A percentile compares a stretch with the other conserved stretches of the same genome.
These are phyloP conservation scores for Aquilaria yunnanensis DNA, from an alignment of 345 rosid genomes.

Conservation along the genomic window DNA sequence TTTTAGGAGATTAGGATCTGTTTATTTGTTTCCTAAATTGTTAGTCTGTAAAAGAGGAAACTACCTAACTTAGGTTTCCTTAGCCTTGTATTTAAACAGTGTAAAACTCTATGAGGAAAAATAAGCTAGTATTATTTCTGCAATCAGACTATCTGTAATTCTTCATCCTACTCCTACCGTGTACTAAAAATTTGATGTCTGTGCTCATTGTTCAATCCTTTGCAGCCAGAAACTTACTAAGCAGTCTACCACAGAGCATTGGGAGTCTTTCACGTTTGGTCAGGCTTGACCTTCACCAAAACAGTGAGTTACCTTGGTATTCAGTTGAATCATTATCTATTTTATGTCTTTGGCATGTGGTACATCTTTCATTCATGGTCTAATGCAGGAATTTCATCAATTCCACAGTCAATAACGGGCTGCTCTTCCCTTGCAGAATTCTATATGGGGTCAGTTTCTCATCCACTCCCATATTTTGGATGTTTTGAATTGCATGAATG, in stretches of 20 bases:
- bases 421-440: constrained; percentile 80
- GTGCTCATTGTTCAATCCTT: constrained; percentile 6
- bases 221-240: constrained; percentile 77
- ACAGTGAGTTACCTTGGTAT: constrained; percentile 49
- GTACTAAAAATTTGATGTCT: neutral
- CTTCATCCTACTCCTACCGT: no score
- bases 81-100: no score
- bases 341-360: constrained; percentile 2
- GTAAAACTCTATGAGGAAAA: no score
- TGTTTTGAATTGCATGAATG: no score
- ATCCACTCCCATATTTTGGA: constrained; percentile 8
- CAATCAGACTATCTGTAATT: no score
- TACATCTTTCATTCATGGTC: constrained; percentile 2
- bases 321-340: constrained; percentile 2
- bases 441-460: constrained; percentile 70
- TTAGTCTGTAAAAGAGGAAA: no score
- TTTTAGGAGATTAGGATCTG: no score
- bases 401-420: constrained; percentile 68
- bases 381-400: constrained; percentile 51
- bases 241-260: constrained; percentile 58
- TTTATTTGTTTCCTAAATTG: no score
- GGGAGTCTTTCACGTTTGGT: constrained; percentile 77
- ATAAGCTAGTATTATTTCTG: no score
- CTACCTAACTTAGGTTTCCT: no score
- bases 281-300: constrained; percentile 90